Percentiles rank a stretch among this genome's conserved stretches.
phyloP scores from a whole-genome alignment of 163 green algal species.

The Scenedesmus sp. region DNA sequence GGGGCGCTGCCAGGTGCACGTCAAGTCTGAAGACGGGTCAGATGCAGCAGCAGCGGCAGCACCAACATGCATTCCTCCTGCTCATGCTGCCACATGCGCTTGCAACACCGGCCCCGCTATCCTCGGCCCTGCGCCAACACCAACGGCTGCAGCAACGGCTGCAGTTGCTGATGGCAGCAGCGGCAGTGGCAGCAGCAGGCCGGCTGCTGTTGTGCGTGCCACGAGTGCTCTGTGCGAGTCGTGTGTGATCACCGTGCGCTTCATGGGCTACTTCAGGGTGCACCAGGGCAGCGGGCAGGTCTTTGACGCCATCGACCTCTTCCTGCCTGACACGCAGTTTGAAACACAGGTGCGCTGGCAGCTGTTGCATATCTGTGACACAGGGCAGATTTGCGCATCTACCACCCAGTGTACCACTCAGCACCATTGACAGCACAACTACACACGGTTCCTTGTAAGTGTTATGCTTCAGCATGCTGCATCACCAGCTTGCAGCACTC shows the following conservation, averaged over 20 bases:
- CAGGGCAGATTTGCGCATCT: neutral
- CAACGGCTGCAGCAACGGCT: neutral
- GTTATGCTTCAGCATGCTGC: too few relatives aligned
- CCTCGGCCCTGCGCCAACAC: too few relatives aligned
- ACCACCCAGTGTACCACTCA: neutral
- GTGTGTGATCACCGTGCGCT: constrained; percentile 65
- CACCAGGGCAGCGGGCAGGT: constrained; percentile 77
- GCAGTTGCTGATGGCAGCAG: neutral
- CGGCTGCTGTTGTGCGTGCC: neutral
- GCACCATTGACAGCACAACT: neutral
- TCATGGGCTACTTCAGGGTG: constrained; percentile 85
- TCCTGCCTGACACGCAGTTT: constrained; percentile 90
- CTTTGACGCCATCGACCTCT: constrained; percentile 94
- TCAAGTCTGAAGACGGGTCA: neutral
- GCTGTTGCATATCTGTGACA: neutral
- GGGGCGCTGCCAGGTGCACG: neutral
- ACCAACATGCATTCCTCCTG: neutral
- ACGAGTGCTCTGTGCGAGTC: constrained; percentile 45
- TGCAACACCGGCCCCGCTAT: neutral
- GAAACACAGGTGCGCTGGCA: constrained; percentile 76
- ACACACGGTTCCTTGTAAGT: neutral
- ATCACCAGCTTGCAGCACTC: too few relatives aligned
- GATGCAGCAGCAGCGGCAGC: neutral
- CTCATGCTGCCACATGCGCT: neutral
- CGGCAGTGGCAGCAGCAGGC: neutral